Evolutionary conservation across 2,329 filamentous ascomycete genomes (phyloP).

Genomic region (Pestalotiopsis fici): DNA sequence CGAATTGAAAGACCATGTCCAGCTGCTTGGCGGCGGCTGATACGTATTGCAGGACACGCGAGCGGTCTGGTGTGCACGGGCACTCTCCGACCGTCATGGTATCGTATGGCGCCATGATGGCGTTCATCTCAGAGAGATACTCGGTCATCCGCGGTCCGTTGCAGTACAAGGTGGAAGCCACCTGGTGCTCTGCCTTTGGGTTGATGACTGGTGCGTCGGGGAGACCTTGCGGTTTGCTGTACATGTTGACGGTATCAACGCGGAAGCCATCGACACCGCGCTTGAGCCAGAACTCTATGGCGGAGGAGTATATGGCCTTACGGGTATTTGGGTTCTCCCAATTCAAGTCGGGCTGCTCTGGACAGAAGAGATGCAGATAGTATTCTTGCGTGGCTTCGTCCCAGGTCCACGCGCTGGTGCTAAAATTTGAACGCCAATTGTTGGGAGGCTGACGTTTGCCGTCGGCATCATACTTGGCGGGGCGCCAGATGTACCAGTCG

Average conservation of each 20-base stretch:
- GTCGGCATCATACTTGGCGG: constrained; percentile 36
- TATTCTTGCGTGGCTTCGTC: constrained; percentile 51
- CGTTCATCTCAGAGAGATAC: constrained; percentile 50
- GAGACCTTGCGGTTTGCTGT: constrained; percentile 61
- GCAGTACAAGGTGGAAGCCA: constrained; percentile 43
- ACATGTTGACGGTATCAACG: constrained; percentile 69
- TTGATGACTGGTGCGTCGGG: constrained; percentile 48
- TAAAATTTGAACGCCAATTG: constrained; percentile 44
- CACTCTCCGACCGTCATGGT: constrained; percentile 60
- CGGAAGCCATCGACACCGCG: constrained; percentile 68
- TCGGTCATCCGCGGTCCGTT: constrained; percentile 58
- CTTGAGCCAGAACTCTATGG: constrained; percentile 75
- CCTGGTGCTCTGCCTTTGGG: constrained; percentile 32
- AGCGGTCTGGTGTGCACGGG: constrained; percentile 44
- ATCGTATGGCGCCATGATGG: constrained; percentile 44
- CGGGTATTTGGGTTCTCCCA: constrained; percentile 71
- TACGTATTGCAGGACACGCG: constrained; percentile 48
- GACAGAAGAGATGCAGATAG: constrained; percentile 69
- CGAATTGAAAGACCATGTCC: constrained; percentile 50
- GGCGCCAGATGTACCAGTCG: constrained; percentile 59
- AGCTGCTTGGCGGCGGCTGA: constrained; percentile 44
- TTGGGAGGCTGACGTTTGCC: constrained; percentile 41
- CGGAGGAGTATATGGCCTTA: constrained; percentile 64
- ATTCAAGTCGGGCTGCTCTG: constrained; percentile 75
- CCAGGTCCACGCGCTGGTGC: constrained; percentile 49